Base-by-base conservation (phyloP, 768 basidiomycete species). In the Amyloporia xantha region DNA sequence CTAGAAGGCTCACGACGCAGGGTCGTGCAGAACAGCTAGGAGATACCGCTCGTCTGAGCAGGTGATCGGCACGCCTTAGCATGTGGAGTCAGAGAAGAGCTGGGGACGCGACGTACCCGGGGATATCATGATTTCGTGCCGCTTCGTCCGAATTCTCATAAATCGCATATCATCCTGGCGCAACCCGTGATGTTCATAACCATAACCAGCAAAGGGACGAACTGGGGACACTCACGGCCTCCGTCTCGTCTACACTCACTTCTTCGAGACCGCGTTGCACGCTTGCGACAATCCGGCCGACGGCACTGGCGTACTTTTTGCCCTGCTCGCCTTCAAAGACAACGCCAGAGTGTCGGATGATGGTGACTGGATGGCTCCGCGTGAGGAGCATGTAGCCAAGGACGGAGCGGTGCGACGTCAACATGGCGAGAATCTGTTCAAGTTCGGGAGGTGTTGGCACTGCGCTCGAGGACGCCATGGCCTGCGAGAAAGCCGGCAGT, bases 51-150 rank as follows among this genome's bases (percentile, higher is more conserved):
- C 84, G 59, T 91, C 91, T 91, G 56, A 24, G 23, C 36, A 39
- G 33, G 7, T 26, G 42, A 28, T 12, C 5, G 13, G 15, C 30
- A 39, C 12, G 46, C 46, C n/a, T 40, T 17, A 21, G n/a, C n/a
- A n/a, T n/a, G n/a, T n/a, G n/a, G n/a, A n/a, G n/a, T n/a, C n/a
- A n/a, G n/a, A n/a, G n/a, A n/a, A n/a, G n/a, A n/a, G n/a, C n/a
- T n/a, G n/a, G n/a, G n/a, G n/a, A n/a, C n/a, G n/a, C 27, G 27
- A 68, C 84, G 24, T 46, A 91, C 93, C 88, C 49, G 93, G 93
- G 2, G 93, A 90, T 52, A 96, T 92, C 85, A 96, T 88, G 49
- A 96, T 72, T 61, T 95, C 93, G 64, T 96, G 93, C 44, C 86
- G 77, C 62, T 81, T 89, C 50, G 93, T 95, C 42, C 93, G 79